Base-by-base conservation (phyloP, 225 moss, liverwort and hornwort species). In the Anthoceros angustus region DNA sequence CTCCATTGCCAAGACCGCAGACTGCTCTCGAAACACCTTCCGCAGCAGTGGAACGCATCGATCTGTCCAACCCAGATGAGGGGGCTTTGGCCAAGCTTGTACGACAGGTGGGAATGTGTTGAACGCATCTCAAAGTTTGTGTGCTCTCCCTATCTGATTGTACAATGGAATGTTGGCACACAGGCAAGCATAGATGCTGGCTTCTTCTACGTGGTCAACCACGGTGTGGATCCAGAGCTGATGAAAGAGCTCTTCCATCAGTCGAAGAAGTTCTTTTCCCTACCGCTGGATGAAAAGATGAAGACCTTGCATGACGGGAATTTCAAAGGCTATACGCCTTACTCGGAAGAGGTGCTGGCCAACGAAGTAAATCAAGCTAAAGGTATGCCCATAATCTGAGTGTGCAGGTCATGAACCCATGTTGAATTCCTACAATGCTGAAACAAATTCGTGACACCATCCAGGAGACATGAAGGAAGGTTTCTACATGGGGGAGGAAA, bases 401-500 rank as follows among this genome's bases (percentile, higher is more conserved):
- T 48, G 14, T 18, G 12, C 46, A 55, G n/a, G 18, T 9, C 55
- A 32, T 1, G 32, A 32, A 32, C 32, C 2, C 32, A 1, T 32
- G 32, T 32, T 32, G 32, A 32, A 32, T 32, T 55, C 18, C 18
- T 16, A 16, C 50, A 16, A 21, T 55, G 21, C 16, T 16, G 50
- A 21, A 21, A 16, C 21, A 21, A 16, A 55, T 64, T 14, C 25
- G 14, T 14, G 26, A 39, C 39, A 10, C 49, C 0, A 45, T 64
- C 7, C 73, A 93, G 93, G 90, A 18, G 94, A 94, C 70, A 77
- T 81, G 9, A 90, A 94, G 72, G 94, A 94, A 70, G 90, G 94
- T 7, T 94, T 83, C 66, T 88, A 88, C 64, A 67, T 94, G 46
- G 87, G 86, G 45, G 72, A 82, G 73, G 68, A 83, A 40, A 26